Percentiles rank a stretch among this genome's conserved stretches.
Evolutionary conservation across 495 filamentous ascomycete genomes (phyloP).

Genomic region (Pseudoneurospora amorphoporcata): DNA sequence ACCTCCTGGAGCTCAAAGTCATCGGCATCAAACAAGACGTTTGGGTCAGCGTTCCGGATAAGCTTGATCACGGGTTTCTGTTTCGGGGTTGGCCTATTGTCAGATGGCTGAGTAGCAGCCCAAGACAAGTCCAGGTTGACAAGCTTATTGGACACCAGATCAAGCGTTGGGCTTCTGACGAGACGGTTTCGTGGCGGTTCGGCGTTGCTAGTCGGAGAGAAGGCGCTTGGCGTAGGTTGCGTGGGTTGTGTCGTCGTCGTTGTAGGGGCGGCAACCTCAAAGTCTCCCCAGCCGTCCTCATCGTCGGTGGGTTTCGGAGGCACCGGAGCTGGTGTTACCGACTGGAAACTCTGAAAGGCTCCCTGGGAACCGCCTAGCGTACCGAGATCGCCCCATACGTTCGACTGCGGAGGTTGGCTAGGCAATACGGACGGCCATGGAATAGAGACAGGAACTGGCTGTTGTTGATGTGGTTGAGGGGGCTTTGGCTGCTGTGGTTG

Average conservation of each 20-base stretch:
- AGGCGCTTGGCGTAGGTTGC: neutral
- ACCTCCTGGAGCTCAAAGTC: constrained; percentile 30
- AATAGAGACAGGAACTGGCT: constrained; percentile 3
- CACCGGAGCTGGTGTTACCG: neutral
- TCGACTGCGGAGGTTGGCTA: constrained; percentile 1
- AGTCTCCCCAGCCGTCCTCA: constrained; percentile 69
- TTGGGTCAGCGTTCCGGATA: constrained; percentile 22
- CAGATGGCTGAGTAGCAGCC: constrained; percentile 8
- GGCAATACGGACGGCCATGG: constrained; percentile 10
- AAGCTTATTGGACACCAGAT: constrained; percentile 35
- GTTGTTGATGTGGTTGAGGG: constrained; percentile 6
- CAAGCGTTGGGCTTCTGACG: constrained; percentile 32
- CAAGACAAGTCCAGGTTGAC: constrained; percentile 19
- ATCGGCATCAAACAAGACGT: constrained; percentile 40
- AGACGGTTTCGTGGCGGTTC: constrained; percentile 19
- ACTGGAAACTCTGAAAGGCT: neutral
- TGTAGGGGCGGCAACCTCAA: constrained; percentile 44
- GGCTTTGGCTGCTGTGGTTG: constrained; percentile 12
- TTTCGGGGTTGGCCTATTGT: constrained; percentile 12
- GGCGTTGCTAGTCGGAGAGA: neutral
- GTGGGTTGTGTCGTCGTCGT: neutral
- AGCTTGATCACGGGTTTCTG: constrained; percentile 3
- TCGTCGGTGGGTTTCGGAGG: constrained; percentile 19
- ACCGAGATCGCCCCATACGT: constrained; percentile 12
- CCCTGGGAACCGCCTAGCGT: constrained; percentile 6